phyloP scores from a whole-genome alignment of 1,139 yeast genomes.

The Groenewaldozyma auringiensis region DNA sequence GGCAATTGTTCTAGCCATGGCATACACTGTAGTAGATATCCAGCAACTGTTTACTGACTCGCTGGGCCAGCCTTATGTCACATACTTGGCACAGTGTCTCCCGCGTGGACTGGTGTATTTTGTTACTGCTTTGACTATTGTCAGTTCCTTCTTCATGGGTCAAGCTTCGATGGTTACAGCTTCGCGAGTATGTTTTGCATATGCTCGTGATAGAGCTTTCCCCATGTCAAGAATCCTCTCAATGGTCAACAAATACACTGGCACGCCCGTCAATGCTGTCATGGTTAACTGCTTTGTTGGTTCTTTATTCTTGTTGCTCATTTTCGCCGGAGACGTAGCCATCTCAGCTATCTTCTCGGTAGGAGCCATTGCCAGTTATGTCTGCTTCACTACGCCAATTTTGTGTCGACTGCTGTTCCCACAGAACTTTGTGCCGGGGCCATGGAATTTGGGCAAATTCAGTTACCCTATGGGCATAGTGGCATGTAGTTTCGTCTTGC shows the following conservation, averaged over 20 bases:
- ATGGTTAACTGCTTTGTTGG: constrained; percentile 53
- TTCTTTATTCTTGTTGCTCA: constrained; percentile 45
- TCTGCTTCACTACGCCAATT: constrained; percentile 61
- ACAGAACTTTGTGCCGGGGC: constrained; percentile 53
- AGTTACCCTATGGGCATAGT: constrained; percentile 39
- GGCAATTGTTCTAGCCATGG: constrained; percentile 53
- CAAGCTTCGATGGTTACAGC: constrained; percentile 61
- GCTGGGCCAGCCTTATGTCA: constrained; percentile 59
- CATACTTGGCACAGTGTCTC: constrained; percentile 47
- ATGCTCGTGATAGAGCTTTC: constrained; percentile 60
- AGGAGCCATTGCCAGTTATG: constrained; percentile 65
- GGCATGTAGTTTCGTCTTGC: constrained; percentile 35
- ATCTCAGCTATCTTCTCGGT: constrained; percentile 68
- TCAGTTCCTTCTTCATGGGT: constrained; percentile 59
- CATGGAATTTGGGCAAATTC: constrained; percentile 53
- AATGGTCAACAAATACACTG: constrained; percentile 42
- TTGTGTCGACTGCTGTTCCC: constrained; percentile 46
- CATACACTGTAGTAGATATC: constrained; percentile 53
- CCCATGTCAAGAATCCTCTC: constrained; percentile 49
- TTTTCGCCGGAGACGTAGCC: constrained; percentile 60
- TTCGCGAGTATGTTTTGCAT: constrained; percentile 59
- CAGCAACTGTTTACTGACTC: constrained; percentile 43
- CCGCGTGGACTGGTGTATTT: constrained; percentile 40
- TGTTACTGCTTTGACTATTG: constrained; percentile 50
- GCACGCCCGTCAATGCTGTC: constrained; percentile 63